A percentile compares a stretch with the other conserved stretches of the same genome.
Conservation (phyloP, 1,284 basidiomycete species). For the Leccinum huronense region DNA sequence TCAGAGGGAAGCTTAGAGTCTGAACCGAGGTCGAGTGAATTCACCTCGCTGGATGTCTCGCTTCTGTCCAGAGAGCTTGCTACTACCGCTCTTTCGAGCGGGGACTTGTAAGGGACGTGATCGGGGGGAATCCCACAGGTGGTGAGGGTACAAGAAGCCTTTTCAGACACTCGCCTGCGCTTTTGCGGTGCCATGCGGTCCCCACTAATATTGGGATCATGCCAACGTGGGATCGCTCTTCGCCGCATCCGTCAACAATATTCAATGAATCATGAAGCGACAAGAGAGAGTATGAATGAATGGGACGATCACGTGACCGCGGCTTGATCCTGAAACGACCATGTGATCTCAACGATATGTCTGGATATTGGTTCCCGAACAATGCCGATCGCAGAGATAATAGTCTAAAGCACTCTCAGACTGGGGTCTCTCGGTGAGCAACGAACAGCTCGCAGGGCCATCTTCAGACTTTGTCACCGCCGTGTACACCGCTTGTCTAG, state of each 20-base stretch:
- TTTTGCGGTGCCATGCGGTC: too few species aligned
- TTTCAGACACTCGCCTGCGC: too few species aligned
- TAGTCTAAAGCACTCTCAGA: constrained; percentile 50
- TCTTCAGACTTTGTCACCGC: constrained; percentile 67
- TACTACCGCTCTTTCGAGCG: constrained; percentile 4
- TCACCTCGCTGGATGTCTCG: constrained; percentile 30
- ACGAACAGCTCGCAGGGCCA: constrained; percentile 70
- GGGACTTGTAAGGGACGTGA: constrained; percentile 27
- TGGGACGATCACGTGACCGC: not conserved
- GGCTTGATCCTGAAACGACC: not conserved
- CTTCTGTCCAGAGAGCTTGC: constrained; percentile 14
- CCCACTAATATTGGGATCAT: too few species aligned
- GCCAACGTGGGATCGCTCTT: too few species aligned
- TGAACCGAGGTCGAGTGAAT: constrained; percentile 24
- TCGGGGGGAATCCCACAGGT: constrained; percentile 30
- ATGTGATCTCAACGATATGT: constrained; percentile 25
- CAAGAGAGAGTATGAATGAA: too few species aligned
- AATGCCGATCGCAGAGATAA: constrained; percentile 61
- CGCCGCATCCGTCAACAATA: too few species aligned
- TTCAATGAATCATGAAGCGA: too few species aligned
- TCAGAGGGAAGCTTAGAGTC: constrained; percentile 8
- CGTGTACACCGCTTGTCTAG: constrained; percentile 67
- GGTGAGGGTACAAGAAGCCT: too few species aligned
- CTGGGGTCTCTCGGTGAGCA: constrained; percentile 64
- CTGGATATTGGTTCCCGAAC: constrained; percentile 58